Conservation (phyloP, 75 land plant genomes). For the Cupressus sempervirens region DNA sequence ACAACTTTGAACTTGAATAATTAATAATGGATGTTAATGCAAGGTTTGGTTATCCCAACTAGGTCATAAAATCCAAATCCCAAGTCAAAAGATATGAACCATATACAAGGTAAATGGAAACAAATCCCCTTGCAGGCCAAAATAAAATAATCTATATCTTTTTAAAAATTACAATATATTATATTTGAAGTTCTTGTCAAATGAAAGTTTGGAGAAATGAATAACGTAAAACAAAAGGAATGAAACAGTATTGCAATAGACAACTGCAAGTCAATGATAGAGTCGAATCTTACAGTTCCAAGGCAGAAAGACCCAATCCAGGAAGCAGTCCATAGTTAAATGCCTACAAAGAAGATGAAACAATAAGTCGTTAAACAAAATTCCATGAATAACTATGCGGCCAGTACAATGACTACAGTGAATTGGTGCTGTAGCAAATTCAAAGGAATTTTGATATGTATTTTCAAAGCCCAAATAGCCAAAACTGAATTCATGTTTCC, state of each 20-base stretch:
- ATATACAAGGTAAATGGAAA: too few relatives aligned
- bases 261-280: not conserved
- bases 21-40: too few relatives aligned
- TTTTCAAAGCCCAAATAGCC: not conserved
- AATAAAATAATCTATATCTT: not conserved
- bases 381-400: not conserved
- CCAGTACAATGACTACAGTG: not conserved
- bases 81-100: too few relatives aligned
- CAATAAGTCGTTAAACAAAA: not conserved
- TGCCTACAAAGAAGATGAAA: constrained; percentile 47
- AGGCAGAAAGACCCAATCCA: constrained; percentile 76
- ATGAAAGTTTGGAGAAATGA: constrained; percentile 5
- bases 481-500: not conserved
- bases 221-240: not conserved
- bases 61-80: too few relatives aligned
- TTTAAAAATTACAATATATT: not conserved
- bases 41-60: too few relatives aligned
- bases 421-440: not conserved
- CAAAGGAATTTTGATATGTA: not conserved
- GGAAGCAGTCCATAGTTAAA: constrained; percentile 85
- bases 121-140: too few relatives aligned
- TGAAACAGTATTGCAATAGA: not conserved
- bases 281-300: constrained; percentile 69
- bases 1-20: too few relatives aligned
- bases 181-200: not conserved